phyloP scores from a whole-genome alignment of 768 basidiomycete species.

The Suillus sp. region DNA sequence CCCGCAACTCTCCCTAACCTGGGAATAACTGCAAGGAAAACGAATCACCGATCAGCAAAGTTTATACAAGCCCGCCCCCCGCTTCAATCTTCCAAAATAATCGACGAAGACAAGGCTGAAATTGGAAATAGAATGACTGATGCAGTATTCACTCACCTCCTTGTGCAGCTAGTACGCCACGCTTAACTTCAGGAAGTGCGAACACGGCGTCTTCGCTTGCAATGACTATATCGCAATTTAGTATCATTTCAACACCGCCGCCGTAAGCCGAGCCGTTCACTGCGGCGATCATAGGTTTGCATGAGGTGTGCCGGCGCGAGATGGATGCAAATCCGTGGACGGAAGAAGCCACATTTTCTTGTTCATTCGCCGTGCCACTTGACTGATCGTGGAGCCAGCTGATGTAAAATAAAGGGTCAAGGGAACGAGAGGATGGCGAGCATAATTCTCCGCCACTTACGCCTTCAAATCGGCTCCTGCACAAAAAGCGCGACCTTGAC shows the following conservation, averaged over 20 bases:
- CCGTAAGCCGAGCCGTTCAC: constrained; percentile 75
- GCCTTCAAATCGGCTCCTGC: constrained; percentile 79
- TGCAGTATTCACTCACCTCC: constrained; percentile 52
- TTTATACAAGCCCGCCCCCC: constrained; percentile 12
- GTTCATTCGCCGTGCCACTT: constrained; percentile 45
- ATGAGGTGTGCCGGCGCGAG: constrained; percentile 60
- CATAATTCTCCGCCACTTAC: constrained; percentile 40
- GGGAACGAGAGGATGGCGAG: background rate
- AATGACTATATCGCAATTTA: constrained; percentile 80
- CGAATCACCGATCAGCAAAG: constrained; percentile 17
- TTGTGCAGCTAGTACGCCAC: constrained; percentile 71
- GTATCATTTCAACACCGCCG: constrained; percentile 64
- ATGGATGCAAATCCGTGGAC: constrained; percentile 71
- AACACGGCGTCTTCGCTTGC: constrained; percentile 69
- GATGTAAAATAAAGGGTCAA: constrained; percentile 1
- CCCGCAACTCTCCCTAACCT: constrained; percentile 65
- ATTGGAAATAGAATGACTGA: constrained; percentile 3
- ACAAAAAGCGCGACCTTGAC: constrained; percentile 72
- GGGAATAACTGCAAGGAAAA: constrained; percentile 56
- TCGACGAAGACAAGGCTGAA: background rate
- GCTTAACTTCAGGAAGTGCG: constrained; percentile 75
- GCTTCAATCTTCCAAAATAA: constrained; percentile 8
- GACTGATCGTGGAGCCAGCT: constrained; percentile 66
- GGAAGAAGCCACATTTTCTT: constrained; percentile 41
- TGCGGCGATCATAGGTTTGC: constrained; percentile 80